Conservation (phyloP, 164 flowering plant species). For the Brasenia schreberi region DNA sequence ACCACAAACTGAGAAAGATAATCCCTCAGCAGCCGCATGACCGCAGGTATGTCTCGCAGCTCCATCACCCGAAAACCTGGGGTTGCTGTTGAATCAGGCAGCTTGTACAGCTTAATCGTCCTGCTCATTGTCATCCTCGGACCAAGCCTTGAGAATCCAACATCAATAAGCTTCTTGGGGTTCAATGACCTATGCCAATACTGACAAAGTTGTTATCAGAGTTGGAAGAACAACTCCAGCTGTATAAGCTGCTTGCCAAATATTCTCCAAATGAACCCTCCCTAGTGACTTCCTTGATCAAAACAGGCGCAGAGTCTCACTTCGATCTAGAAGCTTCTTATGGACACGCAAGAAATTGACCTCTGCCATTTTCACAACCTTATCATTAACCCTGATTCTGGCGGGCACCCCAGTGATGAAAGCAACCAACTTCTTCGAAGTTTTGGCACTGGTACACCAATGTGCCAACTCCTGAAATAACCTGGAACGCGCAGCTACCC, state of each 20-base stretch:
- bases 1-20: constrained; percentile 32
- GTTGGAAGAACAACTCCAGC: constrained; percentile 49
- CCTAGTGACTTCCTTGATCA: constrained; percentile 47
- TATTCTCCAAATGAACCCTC: constrained; percentile 44
- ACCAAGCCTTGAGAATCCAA: constrained; percentile 56
- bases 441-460: constrained; percentile 39
- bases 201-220: constrained; percentile 41
- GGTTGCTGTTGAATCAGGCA: constrained; percentile 32
- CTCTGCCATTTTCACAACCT: constrained; percentile 35
- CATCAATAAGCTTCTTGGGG: constrained; percentile 47
- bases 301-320: constrained; percentile 34
- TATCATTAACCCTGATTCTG: constrained; percentile 24
- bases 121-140: constrained; percentile 55
- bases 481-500: constrained; percentile 46
- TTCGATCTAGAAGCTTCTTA: constrained; percentile 44
- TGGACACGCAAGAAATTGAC: constrained; percentile 45
- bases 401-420: constrained; percentile 47
- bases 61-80: constrained; percentile 45
- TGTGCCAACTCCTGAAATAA: constrained; percentile 41
- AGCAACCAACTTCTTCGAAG: constrained; percentile 35
- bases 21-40: constrained; percentile 27
- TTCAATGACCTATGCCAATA: constrained; percentile 49
- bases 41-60: constrained; percentile 37
- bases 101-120: constrained; percentile 41
- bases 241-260: constrained; percentile 51